phyloP scores from a whole-genome alignment of 768 basidiomycete genomes.

The Daedaleopsis nitida region DNA sequence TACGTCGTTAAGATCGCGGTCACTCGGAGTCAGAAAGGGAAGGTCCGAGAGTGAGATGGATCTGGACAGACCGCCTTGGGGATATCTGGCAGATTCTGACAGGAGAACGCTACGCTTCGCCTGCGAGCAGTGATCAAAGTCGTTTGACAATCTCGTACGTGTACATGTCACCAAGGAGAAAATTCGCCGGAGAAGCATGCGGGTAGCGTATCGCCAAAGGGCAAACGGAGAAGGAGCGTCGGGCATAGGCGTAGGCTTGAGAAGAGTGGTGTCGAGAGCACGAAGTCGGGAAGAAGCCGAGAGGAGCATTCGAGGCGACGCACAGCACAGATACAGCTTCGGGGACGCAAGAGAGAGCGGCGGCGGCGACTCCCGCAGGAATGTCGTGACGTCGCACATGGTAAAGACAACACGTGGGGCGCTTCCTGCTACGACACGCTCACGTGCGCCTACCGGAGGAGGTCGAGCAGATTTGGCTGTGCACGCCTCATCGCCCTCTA shows the following conservation, averaged over 20 bases:
- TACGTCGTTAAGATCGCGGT: neutral
- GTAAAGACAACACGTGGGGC: slow-evolving; percentile 8
- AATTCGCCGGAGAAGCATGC: neutral
- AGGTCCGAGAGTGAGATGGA: no score
- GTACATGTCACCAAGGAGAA: no score
- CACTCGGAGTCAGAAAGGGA: no score
- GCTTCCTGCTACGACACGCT: slow-evolving; percentile 10
- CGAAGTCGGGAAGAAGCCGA: neutral
- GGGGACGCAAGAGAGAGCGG: slow-evolving; percentile 3
- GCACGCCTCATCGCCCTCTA: slow-evolving; percentile 20
- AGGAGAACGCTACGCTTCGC: neutral
- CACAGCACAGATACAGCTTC: slow-evolving; percentile 19
- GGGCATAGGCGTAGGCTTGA: neutral
- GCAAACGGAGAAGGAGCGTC: neutral
- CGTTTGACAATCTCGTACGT: neutral
- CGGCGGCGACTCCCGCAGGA: slow-evolving; percentile 3
- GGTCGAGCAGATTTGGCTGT: slow-evolving; percentile 14
- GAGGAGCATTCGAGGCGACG: neutral
- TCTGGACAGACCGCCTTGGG: neutral
- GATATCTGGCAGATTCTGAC: slow-evolving; percentile 18
- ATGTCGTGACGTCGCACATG: slow-evolving; percentile 13
- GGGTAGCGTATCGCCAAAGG: neutral
- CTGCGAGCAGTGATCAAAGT: neutral
- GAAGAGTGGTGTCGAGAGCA: neutral
- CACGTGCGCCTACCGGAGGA: slow-evolving; percentile 18